phyloP scores from a whole-genome alignment of 1,139 yeast species.

The Candida glucosophila region DNA sequence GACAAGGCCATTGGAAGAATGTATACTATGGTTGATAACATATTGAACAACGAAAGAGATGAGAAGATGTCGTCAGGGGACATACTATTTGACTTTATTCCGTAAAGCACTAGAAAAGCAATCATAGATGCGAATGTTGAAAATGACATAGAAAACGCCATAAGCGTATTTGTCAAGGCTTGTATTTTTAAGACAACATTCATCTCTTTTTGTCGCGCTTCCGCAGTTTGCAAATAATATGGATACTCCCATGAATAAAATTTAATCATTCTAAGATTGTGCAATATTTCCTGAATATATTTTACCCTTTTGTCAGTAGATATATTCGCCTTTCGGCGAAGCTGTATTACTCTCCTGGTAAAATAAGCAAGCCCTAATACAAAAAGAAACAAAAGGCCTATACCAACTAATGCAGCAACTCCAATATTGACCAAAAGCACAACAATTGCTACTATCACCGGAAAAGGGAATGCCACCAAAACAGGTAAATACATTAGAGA shows the following conservation, averaged over 20 bases:
- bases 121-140: constrained; percentile 22
- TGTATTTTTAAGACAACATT: constrained; percentile 17
- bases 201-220: constrained; percentile 29
- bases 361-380: constrained; percentile 14
- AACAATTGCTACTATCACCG: constrained; percentile 23
- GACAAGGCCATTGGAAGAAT: constrained; percentile 24
- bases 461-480: constrained; percentile 18
- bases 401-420: constrained; percentile 25
- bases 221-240: constrained; percentile 24
- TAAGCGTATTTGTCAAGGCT: constrained; percentile 23
- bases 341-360: constrained; percentile 9
- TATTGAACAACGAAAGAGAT: constrained; percentile 27
- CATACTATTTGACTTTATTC: constrained; percentile 12
- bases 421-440: constrained; percentile 26
- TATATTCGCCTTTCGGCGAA: constrained; percentile 1
- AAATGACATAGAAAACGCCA: no score
- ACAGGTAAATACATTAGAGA: constrained; percentile 27
- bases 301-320: constrained; percentile 25
- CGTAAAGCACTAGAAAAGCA: constrained; percentile 16
- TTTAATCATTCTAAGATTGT: constrained; percentile 31
- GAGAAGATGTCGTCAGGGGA: constrained; percentile 34
- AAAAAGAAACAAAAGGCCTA: constrained; percentile 21
- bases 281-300: constrained; percentile 30
- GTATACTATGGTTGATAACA: constrained; percentile 27
- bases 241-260: constrained; percentile 35